Conservation (phyloP, 257 asterid species). For the Petunia secreta region DNA sequence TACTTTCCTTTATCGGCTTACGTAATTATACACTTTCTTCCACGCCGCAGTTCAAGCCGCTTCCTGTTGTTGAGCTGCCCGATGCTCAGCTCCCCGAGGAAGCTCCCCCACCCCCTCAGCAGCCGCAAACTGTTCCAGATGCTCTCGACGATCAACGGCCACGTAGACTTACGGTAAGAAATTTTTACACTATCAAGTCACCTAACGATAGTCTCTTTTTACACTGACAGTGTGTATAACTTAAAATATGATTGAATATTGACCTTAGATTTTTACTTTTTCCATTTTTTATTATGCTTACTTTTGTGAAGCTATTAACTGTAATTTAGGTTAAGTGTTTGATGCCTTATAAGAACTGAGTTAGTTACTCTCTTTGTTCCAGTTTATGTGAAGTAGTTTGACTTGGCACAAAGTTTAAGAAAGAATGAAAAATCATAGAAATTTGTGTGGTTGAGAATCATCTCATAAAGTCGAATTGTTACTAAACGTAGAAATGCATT, state of each 20-base stretch:
- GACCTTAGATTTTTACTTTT: background rate
- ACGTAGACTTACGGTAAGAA: constrained; percentile 43
- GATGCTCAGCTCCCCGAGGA: constrained; percentile 49
- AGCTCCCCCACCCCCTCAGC: constrained; percentile 40
- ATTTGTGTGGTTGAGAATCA: too few relatives aligned
- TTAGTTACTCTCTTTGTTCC: too few relatives aligned
- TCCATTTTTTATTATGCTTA: background rate
- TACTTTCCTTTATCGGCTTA: constrained; percentile 64
- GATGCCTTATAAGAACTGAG: background rate
- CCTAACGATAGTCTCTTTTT: too few relatives aligned
- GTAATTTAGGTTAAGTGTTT: background rate
- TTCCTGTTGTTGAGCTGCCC: constrained; percentile 70
- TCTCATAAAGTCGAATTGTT: too few relatives aligned
- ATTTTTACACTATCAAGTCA: background rate
- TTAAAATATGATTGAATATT: background rate
- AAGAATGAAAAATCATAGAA: too few relatives aligned
- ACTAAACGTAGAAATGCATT: too few relatives aligned
- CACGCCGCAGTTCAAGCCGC: constrained; percentile 60
- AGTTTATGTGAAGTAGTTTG: too few relatives aligned
- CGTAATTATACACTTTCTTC: constrained; percentile 58
- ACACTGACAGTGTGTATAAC: too few relatives aligned
- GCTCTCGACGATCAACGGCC: constrained; percentile 16
- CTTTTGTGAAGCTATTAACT: background rate
- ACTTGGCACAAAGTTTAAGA: too few relatives aligned
- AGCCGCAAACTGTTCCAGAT: constrained; percentile 3